Base-by-base conservation (phyloP, 192 early-diverging fungal species). In the Ambispora gerdemannii region DNA sequence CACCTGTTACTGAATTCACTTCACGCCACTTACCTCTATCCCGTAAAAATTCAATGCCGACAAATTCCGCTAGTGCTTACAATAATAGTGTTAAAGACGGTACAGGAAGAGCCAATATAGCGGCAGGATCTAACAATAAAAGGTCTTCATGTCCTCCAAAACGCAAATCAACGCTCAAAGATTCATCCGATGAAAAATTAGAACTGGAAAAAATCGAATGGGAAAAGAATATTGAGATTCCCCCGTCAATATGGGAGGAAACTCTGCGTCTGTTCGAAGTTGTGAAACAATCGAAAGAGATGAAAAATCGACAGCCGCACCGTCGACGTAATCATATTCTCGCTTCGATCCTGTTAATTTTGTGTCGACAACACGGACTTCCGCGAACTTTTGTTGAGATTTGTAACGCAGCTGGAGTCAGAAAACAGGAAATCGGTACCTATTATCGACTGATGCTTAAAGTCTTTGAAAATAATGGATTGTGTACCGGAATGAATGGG, bases 231-330 rank as follows among this genome's bases (percentile, higher is more conserved):
- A 70, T 70, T 20, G 68, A 61, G 13, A 58, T 70, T 30, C 68
- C 68, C 24, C 58, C 19, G 25, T n/a, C 34, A 20, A 70, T 70
- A 31, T 70, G 68, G 80, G 74, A 71, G 27, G 80, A 81, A 56
- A 75, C 77, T 1, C 75, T 79, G 56, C 75, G 73, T 50, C 72
- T 85, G 3, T 88, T 86, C 67, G 81, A 87, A 30, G 35, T 77
- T 22, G 83, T 88, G 32, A 86, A 87, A 65, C 74, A 77, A 19
- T 68, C 83, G 56, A 86, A 86, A 71, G 82, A 82, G 32, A 82
- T 88, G 68, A 84, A 87, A 71, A 88, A 87, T 75, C 76, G 87
- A 17, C 87, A 88, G 70, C 87, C 87, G 31, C 75, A 83, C 22
- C 81, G 85, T 11, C 87, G 84, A 77, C 77, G 83, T 20, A 80